These are phyloP conservation scores for Globisporangium carolinianum DNA, from an alignment of 352 stramenopile species.

Conservation along the genomic window DNA sequence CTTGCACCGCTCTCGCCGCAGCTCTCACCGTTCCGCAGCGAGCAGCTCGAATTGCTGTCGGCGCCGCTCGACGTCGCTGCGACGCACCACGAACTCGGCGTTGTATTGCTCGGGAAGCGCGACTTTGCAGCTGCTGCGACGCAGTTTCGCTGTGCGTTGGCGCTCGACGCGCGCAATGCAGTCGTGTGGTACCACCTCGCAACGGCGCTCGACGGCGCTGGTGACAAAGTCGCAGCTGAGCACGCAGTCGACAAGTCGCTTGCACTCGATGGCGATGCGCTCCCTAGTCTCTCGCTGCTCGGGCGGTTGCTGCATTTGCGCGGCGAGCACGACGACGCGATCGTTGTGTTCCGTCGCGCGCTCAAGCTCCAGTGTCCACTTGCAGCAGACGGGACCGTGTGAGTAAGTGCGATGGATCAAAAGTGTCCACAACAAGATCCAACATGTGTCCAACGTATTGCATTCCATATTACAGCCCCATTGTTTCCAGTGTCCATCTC, in stretches of 20 bases:
- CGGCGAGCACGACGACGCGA: constrained; percentile 64
- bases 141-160: constrained; percentile 37
- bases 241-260: constrained; percentile 42
- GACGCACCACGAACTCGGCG: constrained; percentile 46
- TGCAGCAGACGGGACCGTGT: too few relatives aligned
- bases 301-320: constrained; percentile 56
- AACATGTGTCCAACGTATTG: too few relatives aligned
- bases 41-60: constrained; percentile 12
- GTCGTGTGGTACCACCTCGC: constrained; percentile 48
- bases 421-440: too few relatives aligned
- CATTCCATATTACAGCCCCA: too few relatives aligned
- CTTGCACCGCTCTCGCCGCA: background rate
- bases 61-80: constrained; percentile 33
- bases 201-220: constrained; percentile 48
- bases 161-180: constrained; percentile 29
- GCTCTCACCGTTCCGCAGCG: constrained; percentile 10
- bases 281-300: constrained; percentile 50
- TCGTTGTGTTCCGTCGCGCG: constrained; percentile 50
- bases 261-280: constrained; percentile 32
- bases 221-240: constrained; percentile 33
- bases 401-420: too few relatives aligned
- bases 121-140: constrained; percentile 29
- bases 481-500: constrained; percentile 4
- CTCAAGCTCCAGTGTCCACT: constrained; percentile 40
- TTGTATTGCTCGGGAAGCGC: constrained; percentile 35